Percentiles rank a stretch among this genome's conserved stretches.
Evolutionary conservation across 192 early-diverging fungal species (phyloP).

Genomic region (Backusella tarrabulga): DNA sequence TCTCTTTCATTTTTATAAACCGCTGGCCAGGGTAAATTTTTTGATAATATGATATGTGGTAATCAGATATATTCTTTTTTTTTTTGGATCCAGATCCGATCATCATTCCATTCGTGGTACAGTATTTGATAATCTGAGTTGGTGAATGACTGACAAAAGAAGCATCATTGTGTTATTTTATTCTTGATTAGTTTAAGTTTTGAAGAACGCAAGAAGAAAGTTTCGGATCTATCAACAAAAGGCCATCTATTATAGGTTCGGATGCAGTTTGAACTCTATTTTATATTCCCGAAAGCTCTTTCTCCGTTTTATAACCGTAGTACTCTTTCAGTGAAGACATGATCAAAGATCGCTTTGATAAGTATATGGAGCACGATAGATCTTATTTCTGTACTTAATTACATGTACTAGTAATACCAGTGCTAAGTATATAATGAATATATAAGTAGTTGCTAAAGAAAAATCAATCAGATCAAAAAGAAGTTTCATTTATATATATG

Average conservation of each 20-base stretch:
- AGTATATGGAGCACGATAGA: neutral
- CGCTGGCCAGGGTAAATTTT: neutral
- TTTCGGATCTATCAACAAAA: neutral
- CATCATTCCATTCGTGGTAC: neutral
- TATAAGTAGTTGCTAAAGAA: neutral
- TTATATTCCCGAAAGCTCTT: neutral
- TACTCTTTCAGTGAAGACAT: neutral
- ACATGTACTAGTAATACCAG: neutral
- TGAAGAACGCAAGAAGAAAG: neutral
- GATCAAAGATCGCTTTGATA: neutral
- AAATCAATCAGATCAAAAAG: neutral
- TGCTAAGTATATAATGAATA: neutral
- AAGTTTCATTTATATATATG: neutral
- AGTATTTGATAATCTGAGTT: neutral
- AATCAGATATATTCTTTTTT: neutral
- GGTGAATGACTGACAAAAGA: neutral
- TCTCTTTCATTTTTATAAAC: neutral
- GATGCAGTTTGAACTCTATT: slow-evolving; percentile 6
- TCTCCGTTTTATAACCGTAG: neutral
- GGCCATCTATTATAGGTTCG: neutral
- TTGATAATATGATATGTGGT: neutral
- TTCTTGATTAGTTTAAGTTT: neutral
- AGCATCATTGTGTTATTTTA: neutral
- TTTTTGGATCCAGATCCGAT: slow-evolving; percentile 1
- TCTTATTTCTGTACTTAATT: neutral